Conservation (phyloP, 441 rosid species). For the Macaranga tanarius region DNA sequence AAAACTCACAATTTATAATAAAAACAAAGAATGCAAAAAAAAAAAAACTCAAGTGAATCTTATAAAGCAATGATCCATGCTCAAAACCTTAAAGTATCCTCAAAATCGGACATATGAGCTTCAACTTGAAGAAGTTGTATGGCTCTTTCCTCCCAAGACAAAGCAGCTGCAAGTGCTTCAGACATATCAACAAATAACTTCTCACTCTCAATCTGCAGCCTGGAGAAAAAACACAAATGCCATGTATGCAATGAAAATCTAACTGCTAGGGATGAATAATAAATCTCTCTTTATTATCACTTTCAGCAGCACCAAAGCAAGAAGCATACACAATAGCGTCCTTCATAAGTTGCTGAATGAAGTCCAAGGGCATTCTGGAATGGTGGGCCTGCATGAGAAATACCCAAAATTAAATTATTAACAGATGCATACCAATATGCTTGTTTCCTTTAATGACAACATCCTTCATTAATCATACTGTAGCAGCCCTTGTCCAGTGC, state of each 20-base stretch:
- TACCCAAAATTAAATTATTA: constrained; percentile 8
- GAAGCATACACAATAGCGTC: constrained; percentile 67
- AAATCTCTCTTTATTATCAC: constrained; percentile 11
- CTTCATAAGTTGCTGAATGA: constrained; percentile 52
- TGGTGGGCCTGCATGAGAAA: constrained; percentile 50
- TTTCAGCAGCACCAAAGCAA: constrained; percentile 19
- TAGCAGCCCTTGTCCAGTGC: neutral
- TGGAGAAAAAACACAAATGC: constrained; percentile 33
- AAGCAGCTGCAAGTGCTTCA: constrained; percentile 52
- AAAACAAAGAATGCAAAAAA: neutral
- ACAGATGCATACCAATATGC: constrained; percentile 1
- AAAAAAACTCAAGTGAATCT: neutral
- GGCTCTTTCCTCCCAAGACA: constrained; percentile 78
- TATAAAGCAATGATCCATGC: constrained; percentile 3
- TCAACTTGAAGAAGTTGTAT: constrained; percentile 41
- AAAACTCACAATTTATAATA: constrained; percentile 21
- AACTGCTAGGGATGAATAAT: neutral
- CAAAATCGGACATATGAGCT: constrained; percentile 67
- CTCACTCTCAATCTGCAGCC: constrained; percentile 71
- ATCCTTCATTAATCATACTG: neutral
- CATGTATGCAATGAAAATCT: constrained; percentile 10
- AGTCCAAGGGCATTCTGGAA: constrained; percentile 54
- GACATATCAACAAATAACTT: constrained; percentile 53
- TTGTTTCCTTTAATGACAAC: neutral
- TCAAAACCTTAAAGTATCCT: constrained; percentile 66